Conservation (phyloP, 768 basidiomycete species). For the Kwoniella dendrophila region DNA sequence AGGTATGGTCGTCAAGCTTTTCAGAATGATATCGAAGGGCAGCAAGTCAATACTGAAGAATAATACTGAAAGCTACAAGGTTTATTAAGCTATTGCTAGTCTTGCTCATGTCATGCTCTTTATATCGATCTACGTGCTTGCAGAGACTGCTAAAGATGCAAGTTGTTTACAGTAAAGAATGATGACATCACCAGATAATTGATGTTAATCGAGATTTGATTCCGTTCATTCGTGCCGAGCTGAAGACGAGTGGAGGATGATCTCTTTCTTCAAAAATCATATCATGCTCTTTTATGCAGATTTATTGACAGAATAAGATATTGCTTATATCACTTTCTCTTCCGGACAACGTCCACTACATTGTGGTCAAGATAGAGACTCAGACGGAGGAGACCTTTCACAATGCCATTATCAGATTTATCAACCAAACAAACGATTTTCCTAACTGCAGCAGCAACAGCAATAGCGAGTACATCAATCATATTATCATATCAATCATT, state of each 20-base stretch:
- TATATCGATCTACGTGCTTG: too few species aligned
- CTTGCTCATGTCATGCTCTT: too few species aligned
- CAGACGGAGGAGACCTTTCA: not conserved
- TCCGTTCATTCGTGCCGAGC: constrained; percentile 3
- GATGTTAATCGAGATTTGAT: not conserved
- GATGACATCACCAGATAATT: constrained; percentile 9
- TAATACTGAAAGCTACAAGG: too few species aligned
- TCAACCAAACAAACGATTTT: constrained; percentile 44
- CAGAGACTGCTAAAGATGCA: too few species aligned
- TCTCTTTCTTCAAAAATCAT: not conserved
- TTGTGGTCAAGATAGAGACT: too few species aligned
- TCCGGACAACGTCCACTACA: too few species aligned
- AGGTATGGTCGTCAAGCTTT: too few species aligned
- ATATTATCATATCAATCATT: constrained; percentile 55
- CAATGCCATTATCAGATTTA: constrained; percentile 24
- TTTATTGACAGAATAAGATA: not conserved
- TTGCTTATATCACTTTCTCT: too few species aligned
- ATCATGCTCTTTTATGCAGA: not conserved
- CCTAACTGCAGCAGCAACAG: constrained; percentile 47
- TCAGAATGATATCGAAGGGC: too few species aligned
- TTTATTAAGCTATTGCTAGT: not conserved
- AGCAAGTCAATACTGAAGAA: too few species aligned
- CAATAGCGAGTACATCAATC: constrained; percentile 47
- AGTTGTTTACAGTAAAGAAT: not conserved
- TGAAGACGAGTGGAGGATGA: constrained; percentile 9